Base-by-base conservation (phyloP, 148 eudicot species). In the Heliamphora exappendiculata region DNA sequence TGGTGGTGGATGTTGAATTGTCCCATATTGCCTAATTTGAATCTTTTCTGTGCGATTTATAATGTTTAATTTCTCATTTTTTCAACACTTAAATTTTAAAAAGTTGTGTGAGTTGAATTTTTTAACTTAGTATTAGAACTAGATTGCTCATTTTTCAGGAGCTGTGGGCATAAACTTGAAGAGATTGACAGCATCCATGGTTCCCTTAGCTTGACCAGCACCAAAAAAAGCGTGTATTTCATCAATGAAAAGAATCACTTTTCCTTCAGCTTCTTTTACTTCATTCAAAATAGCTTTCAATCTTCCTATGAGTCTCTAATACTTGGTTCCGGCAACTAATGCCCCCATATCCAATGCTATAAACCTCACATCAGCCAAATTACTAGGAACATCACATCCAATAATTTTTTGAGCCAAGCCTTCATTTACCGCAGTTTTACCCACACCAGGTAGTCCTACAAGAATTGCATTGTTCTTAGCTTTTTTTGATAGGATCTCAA, bases 331-430 rank as follows among this genome's bases (percentile, higher is more conserved):
- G 0, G 98, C 98, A 57, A 91, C 82, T 28, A 93, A 69, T 5
- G 97, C 94, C 50, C 98, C 98, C 98, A 91, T 93, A 76, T 93
- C 98, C 47, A 93, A 70, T 6, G 98, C 92, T 54, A 93, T 86
- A 31, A 93, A 74, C 84, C 93, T 82, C 37, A 93, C 94, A 72
- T 91, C 93, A 28, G 84, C 76, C 64, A 91, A 86, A 80, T 88
- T 89, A 36, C 88, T 89, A 0, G 98, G 98, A 45, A 93, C 91
- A 85, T 93, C 98, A 7, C 93, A 91, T 55, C 85, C 71, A n/a
- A 93, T 90, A 72, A 93, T 91, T 80, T 96, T 82, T 77, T 93
- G 98, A 12, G 98, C 98, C 64, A 93, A 75, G 9, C 98, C 98
- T 78, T 93, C 98, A 33, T 89, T 91, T n/a, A 93, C 89, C 3